Base-by-base conservation (phyloP, 1,139 yeast genomes). In the Yamadazyma triangularis region DNA sequence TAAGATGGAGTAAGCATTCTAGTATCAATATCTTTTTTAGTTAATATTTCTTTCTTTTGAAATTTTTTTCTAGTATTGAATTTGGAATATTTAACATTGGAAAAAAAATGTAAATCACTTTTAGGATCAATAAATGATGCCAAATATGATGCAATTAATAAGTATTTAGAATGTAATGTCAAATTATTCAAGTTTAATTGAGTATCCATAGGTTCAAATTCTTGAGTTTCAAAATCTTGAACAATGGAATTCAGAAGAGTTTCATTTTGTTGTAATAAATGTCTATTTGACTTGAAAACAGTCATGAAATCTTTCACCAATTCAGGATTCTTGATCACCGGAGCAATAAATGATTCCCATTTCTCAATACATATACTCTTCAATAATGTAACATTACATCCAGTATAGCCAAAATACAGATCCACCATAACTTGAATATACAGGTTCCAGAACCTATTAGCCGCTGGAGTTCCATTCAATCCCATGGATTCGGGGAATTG, bases 121-220 rank as follows among this genome's bases (percentile, higher is more conserved):
- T 71, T 71, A 4, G 78, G 75, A 4, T 77, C 77, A 30, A 75
- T 74, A 47, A 70, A 79, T 1, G 89, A 79, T 0, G 89, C 88
- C 33, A 83, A 58, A 45, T 79, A 83, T 0, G 86, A 77, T 1
- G 89, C 85, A 31, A 82, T 64, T 15, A 83, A 54, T 3, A 82
- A 57, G 44, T 64, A 78, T 47, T 79, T 79, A n/a, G 85, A 70
- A 34, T 70, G 67, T 9, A 54, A 48, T 0, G 86, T 79, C 35
- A 80, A 57, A 41, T 68, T 77, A 12, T 48, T 48, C 20, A 44
- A 26, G 12, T 42, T 28, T 7, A 41, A 24, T 2, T 51, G 49
- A 22, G 51, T 47, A 1, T 47, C 54, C 9, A 38, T 33, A 7
- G 40, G 29, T 30, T 56, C 62, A 11, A 48, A 47, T 28, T 45